Evolutionary conservation across 148 eudicot genomes (phyloP).

Genomic region (Rhododendron ferrugineum): DNA sequence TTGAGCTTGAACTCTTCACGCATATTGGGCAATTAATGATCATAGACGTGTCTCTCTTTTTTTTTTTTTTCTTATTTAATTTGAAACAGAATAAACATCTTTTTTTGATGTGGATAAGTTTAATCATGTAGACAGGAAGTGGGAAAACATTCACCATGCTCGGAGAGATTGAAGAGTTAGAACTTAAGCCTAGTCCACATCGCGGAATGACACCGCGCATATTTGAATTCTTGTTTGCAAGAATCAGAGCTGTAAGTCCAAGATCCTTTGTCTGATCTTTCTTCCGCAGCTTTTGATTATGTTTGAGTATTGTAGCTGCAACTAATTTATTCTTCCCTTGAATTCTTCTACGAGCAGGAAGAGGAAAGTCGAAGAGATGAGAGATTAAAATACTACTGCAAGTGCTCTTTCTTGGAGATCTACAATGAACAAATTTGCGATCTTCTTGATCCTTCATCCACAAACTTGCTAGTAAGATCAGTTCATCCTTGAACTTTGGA

Average conservation of each 20-base stretch:
- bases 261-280: slow-evolving; percentile 3
- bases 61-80: neutral
- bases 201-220: slow-evolving; percentile 98
- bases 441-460: slow-evolving; percentile 91
- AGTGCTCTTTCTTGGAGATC: slow-evolving; percentile 94
- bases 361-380: slow-evolving; percentile 96
- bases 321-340: slow-evolving; percentile 1
- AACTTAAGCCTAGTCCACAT: slow-evolving; percentile 68
- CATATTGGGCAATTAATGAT: neutral
- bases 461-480: slow-evolving; percentile 74
- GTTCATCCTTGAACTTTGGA: neutral
- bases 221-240: slow-evolving; percentile 94
- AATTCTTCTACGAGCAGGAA: slow-evolving; percentile 44
- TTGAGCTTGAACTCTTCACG: neutral
- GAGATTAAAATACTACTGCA: slow-evolving; percentile 74
- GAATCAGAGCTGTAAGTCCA: slow-evolving; percentile 78
- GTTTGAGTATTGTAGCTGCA: neutral
- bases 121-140: slow-evolving; percentile 77
- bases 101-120: neutral
- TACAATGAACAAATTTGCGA: slow-evolving; percentile 95
- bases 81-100: neutral
- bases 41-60: neutral
- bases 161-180: slow-evolving; percentile 82
- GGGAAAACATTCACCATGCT: slow-evolving; percentile 98
- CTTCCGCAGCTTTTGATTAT: slow-evolving; percentile 7